These are phyloP conservation scores for Trichoderma aggressivum DNA, from an alignment of 2,329 filamentous ascomycete genomes.

Conservation along the genomic window DNA sequence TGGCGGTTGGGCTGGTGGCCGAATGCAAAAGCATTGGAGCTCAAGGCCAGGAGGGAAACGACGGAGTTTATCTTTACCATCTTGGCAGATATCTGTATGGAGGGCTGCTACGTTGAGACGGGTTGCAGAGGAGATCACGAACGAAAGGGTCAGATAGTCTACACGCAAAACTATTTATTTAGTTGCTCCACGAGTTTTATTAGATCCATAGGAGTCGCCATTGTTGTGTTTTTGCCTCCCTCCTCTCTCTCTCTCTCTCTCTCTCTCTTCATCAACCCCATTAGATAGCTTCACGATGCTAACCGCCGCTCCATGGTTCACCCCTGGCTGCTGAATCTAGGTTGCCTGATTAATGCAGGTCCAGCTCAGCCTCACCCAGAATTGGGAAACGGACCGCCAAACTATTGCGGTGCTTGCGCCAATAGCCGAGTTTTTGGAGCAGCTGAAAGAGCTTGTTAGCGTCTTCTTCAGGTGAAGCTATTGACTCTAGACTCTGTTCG, in stretches of 20 bases:
- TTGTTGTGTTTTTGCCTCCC: neutral
- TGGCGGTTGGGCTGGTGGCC: neutral
- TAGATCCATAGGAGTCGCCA: neutral
- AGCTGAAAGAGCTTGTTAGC: slow-evolving; percentile 9
- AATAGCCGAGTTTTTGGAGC: neutral
- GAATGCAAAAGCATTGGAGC: slow-evolving; percentile 5
- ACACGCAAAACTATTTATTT: neutral
- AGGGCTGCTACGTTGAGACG: neutral
- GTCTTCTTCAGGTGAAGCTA: slow-evolving; percentile 12
- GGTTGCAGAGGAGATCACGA: neutral
- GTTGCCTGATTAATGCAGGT: neutral
- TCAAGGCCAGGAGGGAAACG: slow-evolving; percentile 3
- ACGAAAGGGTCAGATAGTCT: neutral
- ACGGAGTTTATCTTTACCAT: slow-evolving; percentile 13
- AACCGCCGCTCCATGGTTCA: neutral
- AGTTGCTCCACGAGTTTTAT: neutral
- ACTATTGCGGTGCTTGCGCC: slow-evolving; percentile 12
- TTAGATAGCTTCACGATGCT: neutral
- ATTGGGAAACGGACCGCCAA: neutral
- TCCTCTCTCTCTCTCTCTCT: neutral
- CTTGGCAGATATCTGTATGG: neutral
- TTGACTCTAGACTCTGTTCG: neutral
- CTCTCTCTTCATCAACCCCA: neutral
- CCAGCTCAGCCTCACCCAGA: neutral
- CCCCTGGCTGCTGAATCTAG: neutral